Base-by-base conservation (phyloP, 352 stramenopile genomes). In the Phytophthora sp. region DNA sequence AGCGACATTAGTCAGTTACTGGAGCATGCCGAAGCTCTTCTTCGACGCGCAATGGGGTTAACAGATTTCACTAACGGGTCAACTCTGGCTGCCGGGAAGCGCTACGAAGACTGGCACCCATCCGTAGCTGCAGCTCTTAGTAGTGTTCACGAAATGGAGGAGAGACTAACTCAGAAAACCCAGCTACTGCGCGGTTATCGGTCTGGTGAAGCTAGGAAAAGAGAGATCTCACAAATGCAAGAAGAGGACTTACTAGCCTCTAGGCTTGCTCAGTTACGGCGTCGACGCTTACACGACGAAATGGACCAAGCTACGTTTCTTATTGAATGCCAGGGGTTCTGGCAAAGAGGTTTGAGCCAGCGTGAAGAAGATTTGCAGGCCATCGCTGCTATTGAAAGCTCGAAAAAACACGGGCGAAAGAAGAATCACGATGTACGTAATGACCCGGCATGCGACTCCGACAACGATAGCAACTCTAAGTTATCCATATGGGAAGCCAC, bases 401-500 rank as follows among this genome's bases (percentile, higher is more conserved):
- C 41, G 3, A 59, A 61, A 41, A 63, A 24, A 17, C 48, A 71
- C 0, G 43, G 62, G 23, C 55, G 46, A 2, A 60, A 42, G 5
- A 56, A 65, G 15, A 39, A 35, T 15, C 32, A 34, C 4, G 73
- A 72, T 12, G 50, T 54, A 4, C 39, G 67, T 27, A 58, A 43
- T 18, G 58, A 69, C 11, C 39, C 59, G 46, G 53, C 57, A 13
- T 54, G 41, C 12, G 71, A 82, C 8, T 28, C 46, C 12, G 45
- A 77, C 1, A 49, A 59, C 2, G 72, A 70, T 9, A 55, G 54
- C 21, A 74, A 71, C 6, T 34, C 62, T 2, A 89, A 86, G 23
- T 30, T 90, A 10, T 89, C 80, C 0, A 87, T 89, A 24, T 92
- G 83, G 83, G 83, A 92, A 52, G 80, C 83, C 7, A 70, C 76